Conservation (phyloP, 208 protist species). For the Porcisia hertigi region DNA sequence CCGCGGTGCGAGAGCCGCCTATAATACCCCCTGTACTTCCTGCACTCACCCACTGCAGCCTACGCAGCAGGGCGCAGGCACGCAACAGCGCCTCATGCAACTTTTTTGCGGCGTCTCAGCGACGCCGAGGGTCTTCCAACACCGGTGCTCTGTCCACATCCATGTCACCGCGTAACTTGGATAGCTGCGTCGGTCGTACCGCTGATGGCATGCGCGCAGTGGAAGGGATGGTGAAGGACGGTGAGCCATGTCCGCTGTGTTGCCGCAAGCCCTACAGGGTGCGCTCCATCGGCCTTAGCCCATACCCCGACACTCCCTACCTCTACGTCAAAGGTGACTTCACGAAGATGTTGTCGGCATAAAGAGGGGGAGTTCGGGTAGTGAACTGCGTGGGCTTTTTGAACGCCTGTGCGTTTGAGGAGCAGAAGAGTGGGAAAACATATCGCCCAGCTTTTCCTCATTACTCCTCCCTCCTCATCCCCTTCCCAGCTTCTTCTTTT, state of each 20-base stretch:
- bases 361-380: neutral
- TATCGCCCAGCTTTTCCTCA: neutral
- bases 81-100: neutral
- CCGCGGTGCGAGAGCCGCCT: neutral
- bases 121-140: neutral
- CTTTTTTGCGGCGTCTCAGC: neutral
- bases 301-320: constrained; percentile 70
- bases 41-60: neutral
- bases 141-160: neutral
- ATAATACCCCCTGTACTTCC: neutral
- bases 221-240: constrained; percentile 1
- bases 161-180: neutral
- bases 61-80: neutral
- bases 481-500: no score
- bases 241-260: constrained; percentile 59
- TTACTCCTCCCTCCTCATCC: neutral
- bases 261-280: constrained; percentile 42
- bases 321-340: constrained; percentile 58
- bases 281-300: constrained; percentile 34
- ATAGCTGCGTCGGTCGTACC: neutral
- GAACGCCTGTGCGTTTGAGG: neutral
- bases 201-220: neutral
- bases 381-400: neutral
- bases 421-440: neutral
- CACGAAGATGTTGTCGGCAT: constrained; percentile 9